phyloP scores from a whole-genome alignment of 805 yeast species.

The Maudiozyma bulderi region DNA sequence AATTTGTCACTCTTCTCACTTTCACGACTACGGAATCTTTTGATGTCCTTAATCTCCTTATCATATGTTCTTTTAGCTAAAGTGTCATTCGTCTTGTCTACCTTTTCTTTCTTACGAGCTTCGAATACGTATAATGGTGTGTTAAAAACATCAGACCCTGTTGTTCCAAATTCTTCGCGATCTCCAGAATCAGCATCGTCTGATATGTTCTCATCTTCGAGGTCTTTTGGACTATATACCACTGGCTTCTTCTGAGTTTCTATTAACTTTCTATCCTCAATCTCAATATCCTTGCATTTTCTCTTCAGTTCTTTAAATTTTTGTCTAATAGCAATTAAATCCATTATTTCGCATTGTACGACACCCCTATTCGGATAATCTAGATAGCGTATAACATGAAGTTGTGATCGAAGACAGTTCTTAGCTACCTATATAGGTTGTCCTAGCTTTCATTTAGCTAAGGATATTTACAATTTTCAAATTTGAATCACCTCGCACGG shows the following conservation, averaged over 20 bases:
- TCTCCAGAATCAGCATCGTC: background rate
- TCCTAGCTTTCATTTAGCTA: background rate
- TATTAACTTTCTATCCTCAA: conserved; percentile 18
- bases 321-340: background rate
- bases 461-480: background rate
- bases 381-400: too few species aligned
- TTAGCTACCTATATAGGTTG: background rate
- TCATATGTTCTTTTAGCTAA: conserved; percentile 25
- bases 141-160: background rate
- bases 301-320: conserved; percentile 13
- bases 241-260: conserved; percentile 16
- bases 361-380: too few species aligned
- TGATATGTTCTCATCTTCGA: conserved; percentile 1
- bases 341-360: background rate
- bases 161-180: background rate
- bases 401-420: background rate
- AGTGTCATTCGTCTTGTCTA: conserved; percentile 6
- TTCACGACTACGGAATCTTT: conserved; percentile 6
- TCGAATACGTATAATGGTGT: conserved; percentile 3
- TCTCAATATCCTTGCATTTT: conserved; percentile 10
- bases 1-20: conserved; percentile 9
- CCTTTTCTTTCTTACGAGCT: conserved; percentile 10
- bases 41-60: conserved; percentile 16
- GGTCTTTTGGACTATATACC: conserved; percentile 17
- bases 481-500: conserved; percentile 4